Conservation (phyloP, 2,329 filamentous ascomycete genomes). For the Fusarium brachygibbosum region DNA sequence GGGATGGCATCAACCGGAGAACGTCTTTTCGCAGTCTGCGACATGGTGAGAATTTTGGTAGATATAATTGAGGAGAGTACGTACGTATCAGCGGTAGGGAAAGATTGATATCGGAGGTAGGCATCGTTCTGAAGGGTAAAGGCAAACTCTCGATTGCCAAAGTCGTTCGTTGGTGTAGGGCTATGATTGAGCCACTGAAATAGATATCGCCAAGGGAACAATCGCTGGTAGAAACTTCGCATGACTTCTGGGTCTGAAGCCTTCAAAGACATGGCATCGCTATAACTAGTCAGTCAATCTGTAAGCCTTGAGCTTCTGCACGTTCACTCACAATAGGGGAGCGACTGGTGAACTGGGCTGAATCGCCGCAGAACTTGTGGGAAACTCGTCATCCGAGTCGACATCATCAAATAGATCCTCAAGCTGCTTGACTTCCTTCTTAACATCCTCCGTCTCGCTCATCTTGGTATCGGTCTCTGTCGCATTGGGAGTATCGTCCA, state of each 20-base stretch:
- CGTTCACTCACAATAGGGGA: conserved; percentile 62
- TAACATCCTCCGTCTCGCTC: conserved; percentile 48
- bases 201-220: conserved; percentile 93
- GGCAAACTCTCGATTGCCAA: conserved; percentile 93
- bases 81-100: conserved; percentile 66
- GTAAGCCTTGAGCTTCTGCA: background rate
- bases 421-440: conserved; percentile 64
- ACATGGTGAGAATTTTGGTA: conserved; percentile 14
- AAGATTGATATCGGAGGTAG: conserved; percentile 90
- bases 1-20: conserved; percentile 85
- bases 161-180: conserved; percentile 86
- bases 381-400: conserved; percentile 73
- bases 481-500: conserved; percentile 29
- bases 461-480: conserved; percentile 41
- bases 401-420: conserved; percentile 71
- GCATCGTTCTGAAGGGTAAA: conserved; percentile 94
- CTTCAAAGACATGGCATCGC: conserved; percentile 56
- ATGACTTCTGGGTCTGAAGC: conserved; percentile 86
- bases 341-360: conserved; percentile 59
- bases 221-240: conserved; percentile 92
- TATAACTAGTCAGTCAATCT: conserved; percentile 23
- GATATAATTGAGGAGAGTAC: conserved; percentile 6
- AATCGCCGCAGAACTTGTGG: conserved; percentile 60
- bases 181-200: conserved; percentile 99
- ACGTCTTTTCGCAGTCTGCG: conserved; percentile 88